Evolutionary conservation across 768 basidiomycete species (phyloP).

Genomic region (Pholiota microspora): DNA sequence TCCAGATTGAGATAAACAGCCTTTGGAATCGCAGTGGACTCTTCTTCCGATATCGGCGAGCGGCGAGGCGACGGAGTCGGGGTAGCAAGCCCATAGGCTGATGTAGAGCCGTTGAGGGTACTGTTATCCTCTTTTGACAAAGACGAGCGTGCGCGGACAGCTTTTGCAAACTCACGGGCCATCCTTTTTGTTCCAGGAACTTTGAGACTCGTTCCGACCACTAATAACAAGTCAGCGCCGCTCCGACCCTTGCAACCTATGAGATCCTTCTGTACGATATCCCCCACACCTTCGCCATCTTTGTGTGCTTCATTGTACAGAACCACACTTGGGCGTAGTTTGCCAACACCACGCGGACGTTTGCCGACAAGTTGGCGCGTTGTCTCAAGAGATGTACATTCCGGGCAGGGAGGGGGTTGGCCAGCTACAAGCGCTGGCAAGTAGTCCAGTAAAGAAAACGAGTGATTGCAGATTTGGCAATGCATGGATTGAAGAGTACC

Average conservation of each 20-base stretch:
- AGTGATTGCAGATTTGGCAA: constrained; percentile 78
- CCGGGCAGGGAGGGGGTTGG: constrained; percentile 72
- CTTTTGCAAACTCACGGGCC: constrained; percentile 84
- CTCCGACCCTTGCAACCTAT: constrained; percentile 69
- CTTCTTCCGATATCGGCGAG: constrained; percentile 44
- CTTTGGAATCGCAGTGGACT: constrained; percentile 34
- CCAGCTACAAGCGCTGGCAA: constrained; percentile 60
- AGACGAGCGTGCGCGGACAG: constrained; percentile 53
- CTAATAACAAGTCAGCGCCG: constrained; percentile 80
- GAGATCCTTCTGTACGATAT: constrained; percentile 78
- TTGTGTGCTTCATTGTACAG: constrained; percentile 88
- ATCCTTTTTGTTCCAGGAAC: constrained; percentile 92
- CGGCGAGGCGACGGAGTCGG: constrained; percentile 50
- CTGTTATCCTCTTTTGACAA: constrained; percentile 28
- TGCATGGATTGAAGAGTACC: constrained; percentile 79
- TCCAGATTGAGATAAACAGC: constrained; percentile 85
- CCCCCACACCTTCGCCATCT: constrained; percentile 85
- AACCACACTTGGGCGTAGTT: constrained; percentile 83
- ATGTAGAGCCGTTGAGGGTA: constrained; percentile 18
- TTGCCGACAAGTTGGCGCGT: constrained; percentile 75
- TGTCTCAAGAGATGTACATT: constrained; percentile 67
- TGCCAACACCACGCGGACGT: constrained; percentile 76
- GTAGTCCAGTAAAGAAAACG: constrained; percentile 63
- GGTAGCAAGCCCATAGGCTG: constrained; percentile 27
- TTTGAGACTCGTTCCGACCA: constrained; percentile 86